Percentiles rank a stretch among this genome's conserved stretches.
Evolutionary conservation across 2,329 filamentous ascomycete genomes (phyloP).

Genomic region (Fusarium redolens): DNA sequence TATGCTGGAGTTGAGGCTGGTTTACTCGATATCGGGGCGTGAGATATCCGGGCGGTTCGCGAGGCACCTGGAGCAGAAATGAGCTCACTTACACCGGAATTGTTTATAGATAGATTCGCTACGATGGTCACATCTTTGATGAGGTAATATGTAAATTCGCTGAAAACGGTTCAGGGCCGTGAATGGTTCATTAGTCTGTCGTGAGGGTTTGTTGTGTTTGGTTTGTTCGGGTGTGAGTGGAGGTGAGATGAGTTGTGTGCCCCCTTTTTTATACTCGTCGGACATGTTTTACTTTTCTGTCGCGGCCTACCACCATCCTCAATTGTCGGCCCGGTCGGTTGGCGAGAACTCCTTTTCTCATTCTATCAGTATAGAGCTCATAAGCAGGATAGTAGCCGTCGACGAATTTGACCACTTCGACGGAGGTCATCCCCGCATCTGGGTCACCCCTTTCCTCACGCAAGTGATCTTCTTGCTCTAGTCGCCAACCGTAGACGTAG

Average conservation of each 20-base stretch:
- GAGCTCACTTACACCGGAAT: conserved; percentile 20
- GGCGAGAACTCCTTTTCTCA: conserved; percentile 68
- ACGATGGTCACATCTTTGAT: conserved; percentile 28
- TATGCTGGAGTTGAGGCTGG: conserved; percentile 39
- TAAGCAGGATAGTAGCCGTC: conserved; percentile 77
- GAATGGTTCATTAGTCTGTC: conserved; percentile 37
- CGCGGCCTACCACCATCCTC: conserved; percentile 69
- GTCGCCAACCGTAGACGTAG: conserved; percentile 87
- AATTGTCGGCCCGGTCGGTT: conserved; percentile 66
- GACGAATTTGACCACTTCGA: conserved; percentile 81
- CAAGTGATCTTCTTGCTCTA: conserved; percentile 81
- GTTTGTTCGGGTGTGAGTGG: background rate
- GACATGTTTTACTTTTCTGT: conserved; percentile 69
- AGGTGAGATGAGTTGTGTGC: background rate
- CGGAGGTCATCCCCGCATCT: conserved; percentile 79
- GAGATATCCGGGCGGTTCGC: conserved; percentile 28
- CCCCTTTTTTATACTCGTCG: conserved; percentile 55
- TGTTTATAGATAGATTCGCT: conserved; percentile 22
- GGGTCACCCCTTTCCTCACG: conserved; percentile 69
- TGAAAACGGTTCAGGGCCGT: conserved; percentile 32
- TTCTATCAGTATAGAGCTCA: conserved; percentile 72
- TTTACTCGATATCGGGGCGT: conserved; percentile 34
- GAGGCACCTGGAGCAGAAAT: conserved; percentile 20
- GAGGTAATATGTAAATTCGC: conserved; percentile 5
- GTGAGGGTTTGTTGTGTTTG: conserved; percentile 10